Base-by-base conservation (phyloP, 2,329 filamentous ascomycete genomes). In the Colletotrichum euphorbiae region DNA sequence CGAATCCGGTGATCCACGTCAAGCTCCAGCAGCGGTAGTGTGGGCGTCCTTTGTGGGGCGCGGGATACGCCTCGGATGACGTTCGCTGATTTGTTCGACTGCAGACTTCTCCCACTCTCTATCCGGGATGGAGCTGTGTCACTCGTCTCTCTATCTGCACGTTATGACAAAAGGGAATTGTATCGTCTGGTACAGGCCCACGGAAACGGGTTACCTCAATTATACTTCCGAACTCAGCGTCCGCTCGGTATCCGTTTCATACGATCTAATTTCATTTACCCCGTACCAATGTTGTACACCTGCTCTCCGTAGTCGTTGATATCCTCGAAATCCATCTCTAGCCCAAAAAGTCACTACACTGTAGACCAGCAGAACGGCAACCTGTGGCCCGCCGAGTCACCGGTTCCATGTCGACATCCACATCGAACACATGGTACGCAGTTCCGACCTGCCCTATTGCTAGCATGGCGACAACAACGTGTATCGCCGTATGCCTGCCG, bases 131-230 rank as follows among this genome's bases (percentile, higher is more conserved):
- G 58, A 62, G 66, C 65, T 62, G 69, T 69, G 66, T 66, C 66
- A 65, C 59, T 59, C 60, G 58, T 66, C 67, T 46, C 21, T 56
- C 38, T 55, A 62, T 57, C 66, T 70, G 69, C 69, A 70, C 59
- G 66, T 70, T 70, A 62, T 70, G 69, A 70, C 69, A 66, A 70
- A 69, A 69, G 54, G 38, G 50, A 69, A 58, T 64, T 24, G 62
- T 55, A 56, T 52, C 19, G 62, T 61, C 13, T 5, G 56, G 62
- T 57, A 64, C 61, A 67, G 51, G 51, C 31, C 42, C 56, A 45
- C 56, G 43, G 50, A 46, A 33, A 43, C 42, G 15, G 56, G 56
- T 3, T 69, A 69, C 67, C 31, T 64, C 15, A 3, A 19, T 15
- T 43, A 40, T 70, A 62, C 65, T 69, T 63, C 55, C 46, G 42